Conservation (phyloP, 352 stramenopile genomes). For the Pythium volutum region DNA sequence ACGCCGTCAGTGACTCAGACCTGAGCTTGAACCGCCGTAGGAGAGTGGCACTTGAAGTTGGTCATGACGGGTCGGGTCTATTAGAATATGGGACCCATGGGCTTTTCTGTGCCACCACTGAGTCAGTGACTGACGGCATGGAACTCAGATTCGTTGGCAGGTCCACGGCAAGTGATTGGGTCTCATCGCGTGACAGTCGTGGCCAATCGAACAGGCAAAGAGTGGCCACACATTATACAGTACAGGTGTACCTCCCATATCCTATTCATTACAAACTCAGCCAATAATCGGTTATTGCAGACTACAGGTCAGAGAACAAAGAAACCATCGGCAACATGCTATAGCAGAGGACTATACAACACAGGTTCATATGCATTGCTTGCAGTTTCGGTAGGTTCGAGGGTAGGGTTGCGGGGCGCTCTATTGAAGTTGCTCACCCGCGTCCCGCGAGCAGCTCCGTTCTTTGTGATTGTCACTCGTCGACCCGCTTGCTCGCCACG, state of each 20-base stretch:
- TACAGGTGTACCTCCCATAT: neutral
- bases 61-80: slow-evolving; percentile 4
- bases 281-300: neutral
- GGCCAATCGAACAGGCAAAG: slow-evolving; percentile 22
- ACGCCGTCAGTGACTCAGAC: slow-evolving; percentile 1
- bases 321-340: neutral
- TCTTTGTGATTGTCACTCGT: slow-evolving; percentile 15
- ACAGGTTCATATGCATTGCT: neutral
- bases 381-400: neutral
- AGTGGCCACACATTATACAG: slow-evolving; percentile 15
- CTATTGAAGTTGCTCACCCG: slow-evolving; percentile 20
- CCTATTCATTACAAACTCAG: neutral
- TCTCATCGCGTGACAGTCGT: neutral
- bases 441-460: neutral
- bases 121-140: neutral
- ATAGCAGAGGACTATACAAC: slow-evolving; percentile 7
- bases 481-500: slow-evolving; percentile 18
- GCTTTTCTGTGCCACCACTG: neutral
- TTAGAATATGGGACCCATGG: neutral
- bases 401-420: slow-evolving; percentile 20
- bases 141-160: slow-evolving; percentile 32
- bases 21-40: neutral
- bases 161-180: slow-evolving; percentile 13
- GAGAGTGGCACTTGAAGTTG: slow-evolving; percentile 24
- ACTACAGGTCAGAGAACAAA: too few relatives aligned